phyloP scores from a whole-genome alignment of 129 eudicot species.

The Tanacetum coccineum region DNA sequence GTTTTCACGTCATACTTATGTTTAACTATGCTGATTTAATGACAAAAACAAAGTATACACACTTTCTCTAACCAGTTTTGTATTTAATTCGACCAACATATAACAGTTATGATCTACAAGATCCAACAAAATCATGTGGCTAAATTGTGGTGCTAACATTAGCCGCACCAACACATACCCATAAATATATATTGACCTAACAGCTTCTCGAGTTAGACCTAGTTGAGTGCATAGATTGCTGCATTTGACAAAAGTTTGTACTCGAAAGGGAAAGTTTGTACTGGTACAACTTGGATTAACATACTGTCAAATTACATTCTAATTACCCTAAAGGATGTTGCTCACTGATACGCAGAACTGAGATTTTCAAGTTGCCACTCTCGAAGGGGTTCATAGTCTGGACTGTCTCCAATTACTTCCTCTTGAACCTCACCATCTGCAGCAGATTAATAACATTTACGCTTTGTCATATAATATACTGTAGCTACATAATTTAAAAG shows the following conservation, averaged over 20 bases:
- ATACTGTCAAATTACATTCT: background rate
- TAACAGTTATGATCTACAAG: background rate
- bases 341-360: background rate
- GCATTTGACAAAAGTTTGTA: background rate
- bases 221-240: background rate
- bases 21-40: no score
- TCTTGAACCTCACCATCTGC: conserved; percentile 6
- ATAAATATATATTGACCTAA: background rate
- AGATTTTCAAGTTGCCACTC: background rate
- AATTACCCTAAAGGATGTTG: background rate
- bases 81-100: background rate
- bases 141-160: background rate
- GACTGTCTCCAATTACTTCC: background rate
- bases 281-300: background rate
- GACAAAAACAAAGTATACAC: background rate
- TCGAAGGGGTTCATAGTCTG: background rate
- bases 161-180: background rate
- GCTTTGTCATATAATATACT: background rate
- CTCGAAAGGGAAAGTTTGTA: background rate
- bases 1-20: no score
- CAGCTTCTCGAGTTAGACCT: background rate
- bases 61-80: background rate
- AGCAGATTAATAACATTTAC: background rate
- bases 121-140: background rate
- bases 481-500: background rate